Evolutionary conservation across 2,329 filamentous ascomycete species (phyloP), one percentile per base, ranked within the genome.

Genomic region (Hansfordia pulvinata): DNA sequence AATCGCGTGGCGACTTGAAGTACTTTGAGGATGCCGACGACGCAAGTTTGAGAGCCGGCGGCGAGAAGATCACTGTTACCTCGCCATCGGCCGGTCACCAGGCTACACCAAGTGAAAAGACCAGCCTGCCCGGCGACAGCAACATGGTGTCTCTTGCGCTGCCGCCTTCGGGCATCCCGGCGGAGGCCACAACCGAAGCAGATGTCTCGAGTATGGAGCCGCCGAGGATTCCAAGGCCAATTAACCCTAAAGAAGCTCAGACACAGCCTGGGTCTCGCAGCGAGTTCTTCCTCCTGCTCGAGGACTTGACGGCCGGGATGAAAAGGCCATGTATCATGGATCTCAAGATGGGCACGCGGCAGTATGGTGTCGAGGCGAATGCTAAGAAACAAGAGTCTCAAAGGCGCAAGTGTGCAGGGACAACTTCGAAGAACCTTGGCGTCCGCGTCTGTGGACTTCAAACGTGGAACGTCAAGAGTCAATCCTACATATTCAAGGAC

Each of bases 281-380:
- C 4, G 83, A 94, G 42, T 93, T 88, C 47, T 98, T 98, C 47
- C 60, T 98, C 10, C 64, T 98, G 1, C 60, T 98, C 8, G 90
- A 98, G 52, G 90, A 98, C 48, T 66, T 98, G 25, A 98, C 90
- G 2, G 82, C 88, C 2, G 88, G 88, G 18, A 96, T 98, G 90
- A 86, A 84, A 47, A 76, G 81, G 26, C 90, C 90, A 5, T 96
- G 90, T 53, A 93, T 98, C 32, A 79, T 98, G 52, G 90, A 98
- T 47, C 62, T 98, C 35, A 98, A 98, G 50, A 98, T 98, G 90
- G 90, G 90, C 12, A 98, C 90, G 6, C 76, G 90, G 3, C 90
- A 98, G 47, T 96, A 94, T 48, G 90, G 90, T 6, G 74, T 96
- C 9, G 86, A 96, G 39, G 90, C 90, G 3, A 76, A 69, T 28